Base-by-base conservation (phyloP, 2,329 filamentous ascomycete genomes). In the Massarina eburnea region DNA sequence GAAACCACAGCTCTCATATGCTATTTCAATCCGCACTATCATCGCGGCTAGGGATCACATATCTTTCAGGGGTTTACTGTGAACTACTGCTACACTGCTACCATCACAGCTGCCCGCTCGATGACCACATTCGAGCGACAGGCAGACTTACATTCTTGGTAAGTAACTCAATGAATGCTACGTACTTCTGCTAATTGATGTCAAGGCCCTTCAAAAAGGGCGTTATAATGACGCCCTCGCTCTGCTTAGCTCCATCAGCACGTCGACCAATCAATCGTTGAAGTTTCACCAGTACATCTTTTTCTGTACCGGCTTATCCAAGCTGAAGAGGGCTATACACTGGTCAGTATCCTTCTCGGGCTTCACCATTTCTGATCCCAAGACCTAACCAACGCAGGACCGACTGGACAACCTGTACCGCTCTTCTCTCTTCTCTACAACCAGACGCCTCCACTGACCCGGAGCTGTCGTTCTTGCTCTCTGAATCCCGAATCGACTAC, bases 51-150 rank as follows among this genome's bases (percentile, higher is more conserved):
- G 92, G 82, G 4, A 71, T 81, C 30, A 73, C 73, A 8, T 77
- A 82, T 55, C 70, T 84, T 55, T 79, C 87, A 32, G 70, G 77
- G 15, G 77, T 80, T 42, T 80, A 81, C 18, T 87, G 84, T 59
- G 86, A 95, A 52, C 76, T 89, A 1, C 91, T 95, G 46, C 76
- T 91, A 14, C 79, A 84, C 42, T 91, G 88, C 52, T 86, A 96
- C 61, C 74, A 78, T 3, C 71, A 74, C n/a, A 74, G 75, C 38
- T 78, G 79, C 27, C 79, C 84, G 0, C 81, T 91, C 34, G 90
- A 95, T 52, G 92, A 97, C 57, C 80, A 84, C 39, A 77, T 96
- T 24, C 89, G 86, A 57, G 81, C 89, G 26, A 84, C 79, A 1
- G 89, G 88, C 57, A 82, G 87, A 4, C 79, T 85, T 45, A 86